Percentiles rank a stretch among this genome's conserved stretches.
Conservation (phyloP, 2,329 filamentous ascomycete species). For the Tolypocladium sp. region DNA sequence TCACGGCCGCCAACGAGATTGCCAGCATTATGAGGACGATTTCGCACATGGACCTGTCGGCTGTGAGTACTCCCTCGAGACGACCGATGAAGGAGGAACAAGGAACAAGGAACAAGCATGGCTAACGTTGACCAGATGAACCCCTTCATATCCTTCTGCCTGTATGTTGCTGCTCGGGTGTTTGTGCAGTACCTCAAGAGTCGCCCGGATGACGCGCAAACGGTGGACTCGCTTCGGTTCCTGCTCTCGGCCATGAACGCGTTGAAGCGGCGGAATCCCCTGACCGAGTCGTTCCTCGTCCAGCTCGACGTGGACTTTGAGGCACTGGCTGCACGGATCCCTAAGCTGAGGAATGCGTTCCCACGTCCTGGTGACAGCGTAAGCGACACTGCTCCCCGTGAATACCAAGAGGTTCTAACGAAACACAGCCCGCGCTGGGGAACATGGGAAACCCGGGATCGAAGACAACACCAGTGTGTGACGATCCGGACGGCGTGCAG, state of each 20-base stretch:
- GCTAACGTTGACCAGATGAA: conserved; percentile 60
- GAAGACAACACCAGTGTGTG: conserved; percentile 15
- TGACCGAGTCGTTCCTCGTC: conserved; percentile 90
- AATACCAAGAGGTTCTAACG: conserved; percentile 10
- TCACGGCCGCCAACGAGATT: conserved; percentile 88
- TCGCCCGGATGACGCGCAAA: conserved; percentile 73
- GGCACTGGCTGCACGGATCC: conserved; percentile 54
- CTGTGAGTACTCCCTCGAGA: conserved; percentile 43
- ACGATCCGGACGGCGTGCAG: conserved; percentile 23
- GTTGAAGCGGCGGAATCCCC: conserved; percentile 75
- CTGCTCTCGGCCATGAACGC: conserved; percentile 84
- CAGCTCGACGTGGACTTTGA: conserved; percentile 90
- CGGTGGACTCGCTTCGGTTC: conserved; percentile 77
- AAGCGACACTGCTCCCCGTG: conserved; percentile 17
- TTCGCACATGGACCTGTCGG: conserved; percentile 76
- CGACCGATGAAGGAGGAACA: no score
- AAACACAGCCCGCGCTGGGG: conserved; percentile 17
- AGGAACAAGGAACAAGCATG: background rate
- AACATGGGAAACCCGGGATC: conserved; percentile 8
- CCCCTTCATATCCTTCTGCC: conserved; percentile 87
- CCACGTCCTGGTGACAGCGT: conserved; percentile 43
- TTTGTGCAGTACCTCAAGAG: conserved; percentile 97
- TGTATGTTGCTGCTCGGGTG: conserved; percentile 91
- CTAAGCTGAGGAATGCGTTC: conserved; percentile 45
- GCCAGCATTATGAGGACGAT: conserved; percentile 93